Evolutionary conservation across 495 filamentous ascomycete species (phyloP), one percentile per base, ranked within the genome.

Genomic region (Cenococcum geophilum): DNA sequence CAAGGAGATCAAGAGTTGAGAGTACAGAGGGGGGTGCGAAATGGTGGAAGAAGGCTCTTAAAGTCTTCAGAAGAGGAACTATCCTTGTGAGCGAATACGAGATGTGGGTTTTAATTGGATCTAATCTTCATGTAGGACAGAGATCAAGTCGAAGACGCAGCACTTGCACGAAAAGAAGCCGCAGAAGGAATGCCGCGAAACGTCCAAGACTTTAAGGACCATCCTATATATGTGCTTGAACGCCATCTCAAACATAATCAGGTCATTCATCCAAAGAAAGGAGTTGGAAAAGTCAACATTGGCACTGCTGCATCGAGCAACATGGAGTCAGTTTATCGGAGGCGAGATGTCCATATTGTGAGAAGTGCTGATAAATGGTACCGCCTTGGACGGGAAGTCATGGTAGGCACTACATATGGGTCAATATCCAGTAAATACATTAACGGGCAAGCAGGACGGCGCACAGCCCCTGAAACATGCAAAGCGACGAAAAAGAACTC

Each of bases 171-270:
- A 6, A 82, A 80, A 60, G 86, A 89, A 59, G 83, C 84, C 0
- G 76, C 79, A 11, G 93, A 99, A 68, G 87, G 88, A 4, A 91
- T 99, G 85, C 93, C 93, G 5, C 82, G 84, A 48, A 96, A 91
- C 64, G 82, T 97, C 18, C 82, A 85, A 48, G 92, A 97, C 68
- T 95, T 97, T 74, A 96, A 95, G 70, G 85, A 88, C 66, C 93
- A 99, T 73, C 95, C 95, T 0, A 74, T 89, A 49, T 97, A 92
- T 68, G 91, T 89, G 1, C 79, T 99, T 0, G 88, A 96, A 65
- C 79, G 95, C 48, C 91, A 97, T 75, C 74, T 99, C n/a, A 84
- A 82, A 52, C 79, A 85, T 20, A 85, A 93, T 66, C 89, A 99
- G 74, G 85, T 91, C 11, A 79, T 93, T 12, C 79, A 84, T 48